Base-by-base conservation (phyloP, 1,139 yeast genomes). In the Blastobotrys malaysiensis region DNA sequence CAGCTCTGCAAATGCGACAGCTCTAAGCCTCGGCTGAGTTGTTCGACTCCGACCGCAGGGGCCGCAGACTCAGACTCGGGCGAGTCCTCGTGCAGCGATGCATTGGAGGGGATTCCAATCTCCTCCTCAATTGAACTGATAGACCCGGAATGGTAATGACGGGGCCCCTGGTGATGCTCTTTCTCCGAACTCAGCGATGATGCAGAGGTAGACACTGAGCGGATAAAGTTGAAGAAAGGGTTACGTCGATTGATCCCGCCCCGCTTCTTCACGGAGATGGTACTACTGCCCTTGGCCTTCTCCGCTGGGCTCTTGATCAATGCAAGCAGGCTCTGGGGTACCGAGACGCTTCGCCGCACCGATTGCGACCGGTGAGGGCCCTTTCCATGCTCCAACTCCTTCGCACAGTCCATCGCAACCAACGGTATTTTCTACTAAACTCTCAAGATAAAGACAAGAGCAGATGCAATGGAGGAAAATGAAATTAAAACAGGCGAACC, bases 281-380 rank as follows among this genome's bases (percentile, higher is more conserved):
- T n/a, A n/a, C n/a, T n/a, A n/a, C n/a, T n/a, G 16, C 39, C n/a
- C 39, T 31, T 31, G 39, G 39, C 11, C 5, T 16, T 14, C 16
- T 31, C 39, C 5, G 13, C 16, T 5, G 39, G 39, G 39, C 39
- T 31, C 39, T 31, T 31, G 39, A 31, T 31, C 39, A 31, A 31
- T 31, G 39, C 39, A 2, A 31, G 43, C 47, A 52, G 47, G 18
- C 45, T 43, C 9, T 47, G 48, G 9, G 55, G 52, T 3, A 50
- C 55, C 20, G 55, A 52, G 11, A 49, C 52, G 26, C 55, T 52
- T 5, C 49, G 31, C 43, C 55, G 46, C 20, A 50, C 50, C 16
- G 49, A 31, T 13, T 31, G 39, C 5, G 26, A 5, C 9, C 22
- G 46, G 22, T 11, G 43, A 26, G 13, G 16, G 13, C 22, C 31